A percentile compares a stretch with the other conserved stretches of the same genome.
Evolutionary conservation across 495 filamentous ascomycete species (phyloP).

Genomic region (Staphylotrichum longicolle): DNA sequence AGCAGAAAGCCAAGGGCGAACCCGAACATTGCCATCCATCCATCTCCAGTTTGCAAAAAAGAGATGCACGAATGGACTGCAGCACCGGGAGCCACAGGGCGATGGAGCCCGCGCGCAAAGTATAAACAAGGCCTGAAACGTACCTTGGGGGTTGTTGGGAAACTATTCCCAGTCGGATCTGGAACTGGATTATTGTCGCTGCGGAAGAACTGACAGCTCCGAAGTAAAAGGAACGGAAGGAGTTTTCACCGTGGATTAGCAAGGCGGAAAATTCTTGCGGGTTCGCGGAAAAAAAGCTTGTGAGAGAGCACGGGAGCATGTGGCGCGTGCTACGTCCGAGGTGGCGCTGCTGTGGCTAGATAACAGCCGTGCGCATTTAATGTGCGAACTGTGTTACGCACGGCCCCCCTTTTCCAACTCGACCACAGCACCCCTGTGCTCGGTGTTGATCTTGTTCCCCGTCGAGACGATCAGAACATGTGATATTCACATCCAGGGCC

Average conservation of each 20-base stretch:
- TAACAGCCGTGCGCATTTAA: not conserved
- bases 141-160: conserved; percentile 34
- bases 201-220: conserved; percentile 41
- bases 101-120: not conserved
- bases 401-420: no score
- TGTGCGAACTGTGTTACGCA: no score
- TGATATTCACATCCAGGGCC: no score
- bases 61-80: not conserved
- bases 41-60: no score
- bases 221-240: conserved; percentile 35
- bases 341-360: not conserved
- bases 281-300: conserved; percentile 11
- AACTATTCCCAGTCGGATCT: conserved; percentile 35
- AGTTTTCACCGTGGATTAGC: conserved; percentile 34
- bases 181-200: conserved; percentile 32
- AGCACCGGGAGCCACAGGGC: conserved; percentile 1
- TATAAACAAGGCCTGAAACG: conserved; percentile 20
- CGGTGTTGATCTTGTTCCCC: no score
- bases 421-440: no score
- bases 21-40: no score
- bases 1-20: no score
- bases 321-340: not conserved
- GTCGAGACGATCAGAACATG: no score
- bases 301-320: not conserved
- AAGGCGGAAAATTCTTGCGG: conserved; percentile 16